Base-by-base conservation (phyloP, 345 rosid genomes). In the Raphanus sativus region DNA sequence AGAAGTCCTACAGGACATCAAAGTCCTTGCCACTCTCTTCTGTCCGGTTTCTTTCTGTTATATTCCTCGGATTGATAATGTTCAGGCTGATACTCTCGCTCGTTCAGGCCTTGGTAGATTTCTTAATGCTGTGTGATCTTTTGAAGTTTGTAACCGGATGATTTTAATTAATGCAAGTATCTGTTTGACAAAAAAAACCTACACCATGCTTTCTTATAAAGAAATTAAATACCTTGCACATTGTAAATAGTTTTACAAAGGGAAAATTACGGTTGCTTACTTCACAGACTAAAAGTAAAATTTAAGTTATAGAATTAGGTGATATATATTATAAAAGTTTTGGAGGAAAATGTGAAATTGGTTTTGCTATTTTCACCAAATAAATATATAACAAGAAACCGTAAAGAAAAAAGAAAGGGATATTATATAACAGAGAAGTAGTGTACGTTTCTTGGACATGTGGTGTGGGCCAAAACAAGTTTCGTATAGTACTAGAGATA, bases 391-490 rank as follows among this genome's bases (percentile, higher is more conserved):
- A 0, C 15, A 26, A 59, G 64, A 29, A 36, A 13, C 63, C 33
- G 10, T 61, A 9, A 36, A 36, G 30, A 1, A 58, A 60, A 6
- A 12, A 1, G 12, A 60, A 12, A 5, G 3, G 12, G 15, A 28
- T 11, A 58, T 11, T 10, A 58, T 25, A 64, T 21, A 28, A 63
- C 60, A 25, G 77, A n/a, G 25, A 8, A 26, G 28, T 54, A 24
- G 55, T 15, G 17, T 55, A 65, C 56, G 70, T 64, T 54, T 74
- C 38, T 55, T 65, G 56, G 65, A 55, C 3, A 8, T 8, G 38
- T 11, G 7, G 24, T 73, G 63, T 25, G 26, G 56, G 55, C 56
- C 59, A 8, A 33, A 45, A 21, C 21, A 21, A 21, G 21, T 21
- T 21, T 21, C 21, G 21, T 21, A 21, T 21, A 21, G 21, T 21